Evolutionary conservation across 73 alveolate species (phyloP).

Genomic region (Paraurostyla sp.): DNA sequence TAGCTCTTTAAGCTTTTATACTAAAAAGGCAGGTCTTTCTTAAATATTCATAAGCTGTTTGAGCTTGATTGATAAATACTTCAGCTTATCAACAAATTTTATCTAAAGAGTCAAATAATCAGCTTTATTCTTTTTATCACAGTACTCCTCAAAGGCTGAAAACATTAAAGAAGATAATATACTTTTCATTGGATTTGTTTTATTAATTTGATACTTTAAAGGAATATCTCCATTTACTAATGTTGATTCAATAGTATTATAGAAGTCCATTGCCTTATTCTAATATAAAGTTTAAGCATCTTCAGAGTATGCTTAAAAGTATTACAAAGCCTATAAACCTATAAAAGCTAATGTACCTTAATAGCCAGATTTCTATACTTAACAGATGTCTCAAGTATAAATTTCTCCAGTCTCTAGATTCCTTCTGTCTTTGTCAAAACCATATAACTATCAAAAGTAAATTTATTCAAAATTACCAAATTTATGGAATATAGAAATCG

Average conservation of each 20-base stretch:
- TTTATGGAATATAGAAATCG: constrained; percentile 81
- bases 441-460: not conserved
- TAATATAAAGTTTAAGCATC: constrained; percentile 25
- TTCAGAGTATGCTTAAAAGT: constrained; percentile 54
- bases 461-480: constrained; percentile 32
- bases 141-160: constrained; percentile 16
- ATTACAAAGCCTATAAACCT: constrained; percentile 36
- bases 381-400: constrained; percentile 61
- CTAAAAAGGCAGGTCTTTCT: constrained; percentile 68
- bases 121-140: constrained; percentile 58
- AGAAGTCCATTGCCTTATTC: constrained; percentile 60
- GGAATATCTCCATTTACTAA: constrained; percentile 72
- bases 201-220: constrained; percentile 20
- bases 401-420: constrained; percentile 39
- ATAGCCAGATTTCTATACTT: constrained; percentile 63
- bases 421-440: constrained; percentile 11
- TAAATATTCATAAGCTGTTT: constrained; percentile 67
- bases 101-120: constrained; percentile 73
- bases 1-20: constrained; percentile 53
- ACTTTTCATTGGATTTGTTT: constrained; percentile 2
- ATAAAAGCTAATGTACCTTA: constrained; percentile 13
- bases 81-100: constrained; percentile 75
- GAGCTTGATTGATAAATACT: constrained; percentile 60
- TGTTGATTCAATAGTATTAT: constrained; percentile 47
- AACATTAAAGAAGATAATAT: too few species aligned